phyloP scores from a whole-genome alignment of 768 basidiomycete genomes.

The Gloeopeniophorella convolvens region DNA sequence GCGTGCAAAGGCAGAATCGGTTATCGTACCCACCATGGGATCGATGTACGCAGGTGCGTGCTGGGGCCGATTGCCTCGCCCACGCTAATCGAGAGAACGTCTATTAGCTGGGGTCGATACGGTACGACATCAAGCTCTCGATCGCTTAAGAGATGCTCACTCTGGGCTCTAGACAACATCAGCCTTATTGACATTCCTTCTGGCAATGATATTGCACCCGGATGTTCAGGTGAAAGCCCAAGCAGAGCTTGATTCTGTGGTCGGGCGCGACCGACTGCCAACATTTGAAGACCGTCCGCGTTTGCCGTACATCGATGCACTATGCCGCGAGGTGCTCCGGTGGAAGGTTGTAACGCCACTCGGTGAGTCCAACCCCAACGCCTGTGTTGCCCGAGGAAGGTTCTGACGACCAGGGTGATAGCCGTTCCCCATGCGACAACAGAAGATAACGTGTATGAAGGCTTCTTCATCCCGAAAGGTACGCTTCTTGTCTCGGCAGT shows the following conservation, averaged over 20 bases:
- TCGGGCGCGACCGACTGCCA: neutral
- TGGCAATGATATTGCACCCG: neutral
- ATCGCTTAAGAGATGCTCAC: neutral
- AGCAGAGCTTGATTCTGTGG: neutral
- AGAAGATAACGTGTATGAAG: neutral
- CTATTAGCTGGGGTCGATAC: neutral
- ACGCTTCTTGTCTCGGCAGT: neutral
- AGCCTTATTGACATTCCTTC: neutral
- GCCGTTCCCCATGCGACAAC: neutral
- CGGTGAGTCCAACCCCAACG: neutral
- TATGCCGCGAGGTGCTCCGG: neutral
- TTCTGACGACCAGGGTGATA: too few species aligned
- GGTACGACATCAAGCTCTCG: neutral
- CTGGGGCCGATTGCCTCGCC: too few species aligned
- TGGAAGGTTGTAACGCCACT: neutral
- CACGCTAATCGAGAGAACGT: neutral
- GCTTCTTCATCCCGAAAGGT: neutral
- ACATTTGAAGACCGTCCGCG: neutral
- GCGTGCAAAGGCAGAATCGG: neutral
- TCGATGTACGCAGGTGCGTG: slow-evolving; percentile 1
- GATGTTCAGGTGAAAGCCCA: neutral
- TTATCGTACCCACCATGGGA: neutral
- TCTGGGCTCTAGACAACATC: neutral
- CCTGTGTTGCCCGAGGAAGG: too few species aligned
- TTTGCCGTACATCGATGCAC: neutral